A percentile compares a stretch with the other conserved stretches of the same genome.
Conservation (phyloP, 768 basidiomycete species). For the Obba rivulosa region DNA sequence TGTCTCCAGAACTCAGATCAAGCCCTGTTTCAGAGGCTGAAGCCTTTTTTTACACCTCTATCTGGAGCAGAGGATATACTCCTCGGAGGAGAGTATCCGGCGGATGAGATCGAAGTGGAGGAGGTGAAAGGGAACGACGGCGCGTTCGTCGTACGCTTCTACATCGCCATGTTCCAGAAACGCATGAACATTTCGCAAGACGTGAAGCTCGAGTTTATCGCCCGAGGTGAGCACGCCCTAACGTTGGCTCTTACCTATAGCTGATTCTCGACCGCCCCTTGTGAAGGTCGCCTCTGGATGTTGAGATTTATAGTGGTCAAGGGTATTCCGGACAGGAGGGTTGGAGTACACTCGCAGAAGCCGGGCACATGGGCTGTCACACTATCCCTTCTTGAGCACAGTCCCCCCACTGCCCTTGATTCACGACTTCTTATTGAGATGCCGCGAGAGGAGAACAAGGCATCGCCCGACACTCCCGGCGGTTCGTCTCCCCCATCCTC, state of each 20-base stretch:
- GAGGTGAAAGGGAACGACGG: conserved; percentile 46
- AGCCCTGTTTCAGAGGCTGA: conserved; percentile 52
- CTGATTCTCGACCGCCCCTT: background rate
- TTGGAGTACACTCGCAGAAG: background rate
- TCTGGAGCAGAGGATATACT: conserved; percentile 47
- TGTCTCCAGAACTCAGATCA: conserved; percentile 63
- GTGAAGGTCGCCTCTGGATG: conserved; percentile 56
- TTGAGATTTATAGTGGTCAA: conserved; percentile 34
- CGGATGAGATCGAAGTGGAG: conserved; percentile 51
- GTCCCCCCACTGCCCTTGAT: conserved; percentile 54
- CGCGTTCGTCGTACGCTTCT: conserved; percentile 48
- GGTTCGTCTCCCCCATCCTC: conserved; percentile 2
- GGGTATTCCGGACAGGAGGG: background rate
- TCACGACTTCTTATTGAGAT: conserved; percentile 43
- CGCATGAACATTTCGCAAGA: conserved; percentile 60
- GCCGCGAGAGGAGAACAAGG: too few species aligned
- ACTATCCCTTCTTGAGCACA: conserved; percentile 48
- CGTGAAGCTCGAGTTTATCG: conserved; percentile 62
- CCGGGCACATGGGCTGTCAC: conserved; percentile 36
- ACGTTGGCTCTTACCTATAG: background rate
- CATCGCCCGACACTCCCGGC: conserved; percentile 17
- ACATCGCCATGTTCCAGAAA: conserved; percentile 57
- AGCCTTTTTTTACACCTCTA: conserved; percentile 47
- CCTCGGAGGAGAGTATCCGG: conserved; percentile 21
- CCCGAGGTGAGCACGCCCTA: conserved; percentile 35